Percentiles rank a stretch among this genome's conserved stretches.
phyloP scores from a whole-genome alignment of 805 yeast genomes.

The Saccharomycopsis oosterbeekiorum region DNA sequence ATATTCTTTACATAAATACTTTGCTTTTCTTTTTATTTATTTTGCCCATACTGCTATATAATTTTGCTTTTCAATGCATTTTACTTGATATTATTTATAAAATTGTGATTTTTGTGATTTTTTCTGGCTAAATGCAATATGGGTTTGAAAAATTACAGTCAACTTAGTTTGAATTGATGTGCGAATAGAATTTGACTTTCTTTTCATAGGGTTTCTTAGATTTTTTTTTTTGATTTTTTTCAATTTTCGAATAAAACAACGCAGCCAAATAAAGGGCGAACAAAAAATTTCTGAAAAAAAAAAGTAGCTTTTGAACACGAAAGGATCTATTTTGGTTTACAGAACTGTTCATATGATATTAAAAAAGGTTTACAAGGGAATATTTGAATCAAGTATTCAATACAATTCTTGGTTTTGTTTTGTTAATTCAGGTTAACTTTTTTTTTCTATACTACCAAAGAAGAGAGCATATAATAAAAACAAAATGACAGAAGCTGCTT shows the following conservation, averaged over 20 bases:
- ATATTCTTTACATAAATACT: neutral
- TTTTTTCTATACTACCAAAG: neutral
- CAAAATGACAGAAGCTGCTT: constrained; percentile 34
- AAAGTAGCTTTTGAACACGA: neutral
- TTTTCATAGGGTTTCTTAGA: neutral
- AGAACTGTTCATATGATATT: too few relatives aligned
- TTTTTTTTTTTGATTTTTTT: neutral
- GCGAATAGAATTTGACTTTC: too few relatives aligned
- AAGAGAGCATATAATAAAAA: neutral
- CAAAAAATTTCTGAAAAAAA: neutral
- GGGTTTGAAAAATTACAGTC: neutral
- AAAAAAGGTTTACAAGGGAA: neutral
- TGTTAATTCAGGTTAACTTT: neutral
- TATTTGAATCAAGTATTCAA: neutral
- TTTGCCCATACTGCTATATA: neutral
- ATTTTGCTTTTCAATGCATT: neutral
- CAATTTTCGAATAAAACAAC: neutral
- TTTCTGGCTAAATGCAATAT: neutral
- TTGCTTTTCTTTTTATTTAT: neutral
- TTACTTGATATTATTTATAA: neutral
- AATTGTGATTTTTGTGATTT: neutral
- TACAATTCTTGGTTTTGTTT: neutral
- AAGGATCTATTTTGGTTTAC: neutral
- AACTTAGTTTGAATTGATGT: too few relatives aligned
- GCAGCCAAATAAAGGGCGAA: neutral